These are phyloP conservation scores for Golubevia pallescens DNA, from an alignment of 1,284 basidiomycete species.

Conservation along the genomic window DNA sequence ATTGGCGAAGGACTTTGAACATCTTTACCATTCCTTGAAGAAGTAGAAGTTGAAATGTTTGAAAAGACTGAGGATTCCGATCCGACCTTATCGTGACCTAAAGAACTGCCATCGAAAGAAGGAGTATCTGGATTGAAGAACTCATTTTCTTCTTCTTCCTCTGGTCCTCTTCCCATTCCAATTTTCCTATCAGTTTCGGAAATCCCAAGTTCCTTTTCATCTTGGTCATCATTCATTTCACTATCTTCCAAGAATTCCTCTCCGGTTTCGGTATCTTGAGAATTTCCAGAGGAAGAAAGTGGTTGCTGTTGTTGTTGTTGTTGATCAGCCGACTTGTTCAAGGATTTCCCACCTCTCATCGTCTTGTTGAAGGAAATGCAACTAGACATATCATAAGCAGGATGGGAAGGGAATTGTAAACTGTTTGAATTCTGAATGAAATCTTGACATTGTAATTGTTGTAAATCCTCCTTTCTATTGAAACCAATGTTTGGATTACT, in stretches of 20 bases:
- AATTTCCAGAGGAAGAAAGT: not conserved
- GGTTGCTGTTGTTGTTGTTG: not conserved
- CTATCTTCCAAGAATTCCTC: not conserved
- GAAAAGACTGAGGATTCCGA: not conserved
- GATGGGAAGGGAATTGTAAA: no score
- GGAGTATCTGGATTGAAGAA: not conserved
- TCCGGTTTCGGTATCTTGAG: not conserved
- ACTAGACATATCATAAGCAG: not conserved
- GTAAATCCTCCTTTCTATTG: no score
- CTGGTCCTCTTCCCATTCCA: not conserved
- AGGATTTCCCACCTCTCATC: not conserved
- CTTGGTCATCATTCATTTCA: not conserved
- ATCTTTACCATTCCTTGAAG: not conserved
- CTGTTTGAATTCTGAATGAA: no score
- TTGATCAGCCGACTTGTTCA: not conserved
- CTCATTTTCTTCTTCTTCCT: not conserved
- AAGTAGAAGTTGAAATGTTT: not conserved
- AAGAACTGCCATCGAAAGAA: not conserved
- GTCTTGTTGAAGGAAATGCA: not conserved
- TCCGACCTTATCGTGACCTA: not conserved
- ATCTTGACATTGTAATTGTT: no score
- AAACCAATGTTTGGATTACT: no score
- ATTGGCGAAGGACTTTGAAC: not conserved
- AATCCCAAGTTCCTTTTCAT: not conserved
- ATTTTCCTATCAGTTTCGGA: no score